Base-by-base conservation (phyloP, 202 grass and related monocot genomes). In the Elaeis oleifera region DNA sequence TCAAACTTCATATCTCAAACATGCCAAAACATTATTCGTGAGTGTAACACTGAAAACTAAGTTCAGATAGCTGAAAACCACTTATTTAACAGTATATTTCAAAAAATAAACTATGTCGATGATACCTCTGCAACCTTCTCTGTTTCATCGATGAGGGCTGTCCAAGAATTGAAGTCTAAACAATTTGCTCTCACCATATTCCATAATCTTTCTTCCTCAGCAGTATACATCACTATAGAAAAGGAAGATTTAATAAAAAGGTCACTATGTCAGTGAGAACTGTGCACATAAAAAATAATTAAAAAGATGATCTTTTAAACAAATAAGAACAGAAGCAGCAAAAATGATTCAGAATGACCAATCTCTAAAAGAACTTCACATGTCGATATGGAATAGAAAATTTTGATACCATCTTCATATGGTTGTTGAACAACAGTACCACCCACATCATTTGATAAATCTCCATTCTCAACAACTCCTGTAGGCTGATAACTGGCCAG, bases 181-280 rank as follows among this genome's bases (percentile, higher is more conserved):
- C 71, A 89, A 70, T 97, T 89, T 0, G 63, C 69, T 4, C 68
- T 84, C 52, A 97, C 84, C 3, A 86, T 69, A 66, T 61, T 75
- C 94, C 94, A 97, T 50, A 97, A 73, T 21, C 94, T 97, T 67
- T 84, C 88, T 62, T 97, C 94, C 79, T 97, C 94, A 0, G 85
- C 79, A n/a, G 94, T 89, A 78, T 77, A 75, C 15, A 80, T 75
- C 8, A 75, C 94, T 99, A 67, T 60, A 63, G 56, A 49, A 65
- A 14, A 66, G 11, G 58, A 20, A 76, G 4, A 76, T 49, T 67
- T 26, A 58, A 67, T 51, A 36, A 0, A 61, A 67, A 54, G 11
- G 25, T 49, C 20, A 75, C 3, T 24, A 49, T 39, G 36, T 39
- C 9, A 74, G 29, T 23, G 16, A 62, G 61, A 18, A 52, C n/a